Evolutionary conservation across 1,284 basidiomycete genomes (phyloP), one percentile per base, ranked within the genome.

Genomic region (Cryptococcus sp.): DNA sequence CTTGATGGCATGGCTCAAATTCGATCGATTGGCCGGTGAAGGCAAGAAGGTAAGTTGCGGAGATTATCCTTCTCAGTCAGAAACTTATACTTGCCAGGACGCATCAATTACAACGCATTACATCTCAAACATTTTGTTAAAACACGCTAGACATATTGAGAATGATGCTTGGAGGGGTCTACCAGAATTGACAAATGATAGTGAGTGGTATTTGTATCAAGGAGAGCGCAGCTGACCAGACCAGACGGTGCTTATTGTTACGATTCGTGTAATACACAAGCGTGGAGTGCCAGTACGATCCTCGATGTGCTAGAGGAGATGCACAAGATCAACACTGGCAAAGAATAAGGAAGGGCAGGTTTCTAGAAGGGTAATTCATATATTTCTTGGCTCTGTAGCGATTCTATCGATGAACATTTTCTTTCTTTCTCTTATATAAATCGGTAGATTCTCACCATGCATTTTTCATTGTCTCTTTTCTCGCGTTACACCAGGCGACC

Each of bases 211-310:
- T 4, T 15, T 23, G 23, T 2, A 23, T 23, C 2, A 23, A 23
- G 23, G 23, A 23, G 35, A 37, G 2, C n/a, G n/a, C n/a, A 13
- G 50, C 55, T 57, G 57, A 15, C 31, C n/a, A 10, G 47, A 23
- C 15, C 55, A 72, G 71, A 90, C 62, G 93, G 91, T 5, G 75
- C 79, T 48, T 85, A 84, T 76, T 96, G 93, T 73, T 76, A 75
- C 56, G 92, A 97, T 76, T 91, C 90, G 53, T 96, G 93, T 72
- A 80, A 83, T 53, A 92, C 92, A 36, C 93, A 97, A 73, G 93
- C 92, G 4, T 95, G 92, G 92, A 90, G 87, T 70, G 83, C 88
- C 38, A 90, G 89, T 73, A 92, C 89, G 30, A 74, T 94, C 63
- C 80, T 95, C 33, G 91, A 94, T 77, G 88, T 92, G 72, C 77